Percentiles rank a stretch among this genome's conserved stretches.
Evolutionary conservation across 352 stramenopile genomes (phyloP).

Genomic region (Phytophthora hybrid): DNA sequence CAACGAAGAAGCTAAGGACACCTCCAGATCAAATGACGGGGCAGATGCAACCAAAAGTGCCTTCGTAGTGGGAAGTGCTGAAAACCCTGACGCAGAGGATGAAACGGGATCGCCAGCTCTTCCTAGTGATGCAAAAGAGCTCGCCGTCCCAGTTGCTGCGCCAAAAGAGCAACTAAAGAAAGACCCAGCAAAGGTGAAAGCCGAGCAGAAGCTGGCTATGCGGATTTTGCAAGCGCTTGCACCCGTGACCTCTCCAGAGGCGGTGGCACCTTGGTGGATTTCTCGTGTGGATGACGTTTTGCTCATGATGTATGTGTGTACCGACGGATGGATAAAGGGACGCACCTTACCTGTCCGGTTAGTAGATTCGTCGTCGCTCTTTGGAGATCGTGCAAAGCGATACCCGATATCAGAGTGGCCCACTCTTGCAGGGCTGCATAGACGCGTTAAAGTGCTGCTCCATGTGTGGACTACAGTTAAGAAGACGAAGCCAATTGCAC

Average conservation of each 20-base stretch:
- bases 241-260: slow-evolving; percentile 36
- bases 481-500: slow-evolving; percentile 19
- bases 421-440: slow-evolving; percentile 55
- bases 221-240: slow-evolving; percentile 52
- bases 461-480: slow-evolving; percentile 51
- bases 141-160: not conserved
- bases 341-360: slow-evolving; percentile 49
- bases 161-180: slow-evolving; percentile 2
- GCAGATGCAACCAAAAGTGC: slow-evolving; percentile 1
- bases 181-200: slow-evolving; percentile 9
- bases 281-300: slow-evolving; percentile 78
- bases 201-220: slow-evolving; percentile 52
- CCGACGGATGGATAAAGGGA: slow-evolving; percentile 75
- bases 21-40: not conserved
- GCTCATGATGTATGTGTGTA: slow-evolving; percentile 74
- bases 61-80: not conserved
- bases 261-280: slow-evolving; percentile 81
- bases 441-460: slow-evolving; percentile 61
- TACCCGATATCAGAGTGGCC: slow-evolving; percentile 53
- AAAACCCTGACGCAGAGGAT: not conserved
- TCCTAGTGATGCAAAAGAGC: not conserved
- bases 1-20: slow-evolving; percentile 13
- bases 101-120: not conserved
- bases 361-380: slow-evolving; percentile 58
- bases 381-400: slow-evolving; percentile 54